Percentiles rank a stretch among this genome's conserved stretches.
phyloP scores from a whole-genome alignment of 1,284 basidiomycete species.

The Trichosporon faecale region DNA sequence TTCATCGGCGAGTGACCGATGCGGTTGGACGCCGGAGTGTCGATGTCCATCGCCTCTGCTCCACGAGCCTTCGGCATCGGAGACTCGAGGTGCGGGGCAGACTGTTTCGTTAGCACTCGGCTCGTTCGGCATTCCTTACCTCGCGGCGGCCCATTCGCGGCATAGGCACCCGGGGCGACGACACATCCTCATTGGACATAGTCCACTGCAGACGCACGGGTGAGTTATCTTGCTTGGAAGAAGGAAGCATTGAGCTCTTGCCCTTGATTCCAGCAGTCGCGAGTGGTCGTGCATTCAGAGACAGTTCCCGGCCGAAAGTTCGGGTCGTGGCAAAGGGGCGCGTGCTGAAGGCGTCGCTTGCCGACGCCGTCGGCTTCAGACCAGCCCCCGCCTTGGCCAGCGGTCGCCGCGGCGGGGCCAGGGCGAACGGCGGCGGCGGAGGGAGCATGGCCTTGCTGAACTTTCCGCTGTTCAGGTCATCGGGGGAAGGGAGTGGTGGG shows the following conservation, averaged over 20 bases:
- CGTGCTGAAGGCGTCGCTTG: neutral
- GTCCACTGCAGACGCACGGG: constrained; percentile 43
- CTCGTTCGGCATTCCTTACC: constrained; percentile 24
- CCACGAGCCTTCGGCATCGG: constrained; percentile 7
- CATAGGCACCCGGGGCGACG: constrained; percentile 29
- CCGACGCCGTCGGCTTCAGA: neutral
- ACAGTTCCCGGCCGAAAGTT: constrained; percentile 44
- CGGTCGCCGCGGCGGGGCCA: constrained; percentile 34
- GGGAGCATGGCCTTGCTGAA: constrained; percentile 21
- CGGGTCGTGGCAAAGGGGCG: constrained; percentile 18
- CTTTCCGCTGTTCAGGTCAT: constrained; percentile 13
- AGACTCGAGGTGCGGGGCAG: constrained; percentile 20
- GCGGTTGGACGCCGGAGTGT: constrained; percentile 34
- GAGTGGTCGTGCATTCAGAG: constrained; percentile 25
- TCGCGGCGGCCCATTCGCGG: constrained; percentile 36
- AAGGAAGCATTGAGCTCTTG: constrained; percentile 1
- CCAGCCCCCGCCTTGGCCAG: neutral
- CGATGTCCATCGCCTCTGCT: constrained; percentile 40
- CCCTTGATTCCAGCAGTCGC: constrained; percentile 14
- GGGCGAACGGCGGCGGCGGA: constrained; percentile 31
- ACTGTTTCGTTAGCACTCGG: constrained; percentile 14
- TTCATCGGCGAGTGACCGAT: constrained; percentile 25
- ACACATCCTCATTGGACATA: constrained; percentile 38
- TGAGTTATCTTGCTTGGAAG: constrained; percentile 5
- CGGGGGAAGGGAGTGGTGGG: constrained; percentile 23